These are phyloP conservation scores for Trichosanthes truncata DNA, from an alignment of 306 rosid genomes.

Conservation along the genomic window DNA sequence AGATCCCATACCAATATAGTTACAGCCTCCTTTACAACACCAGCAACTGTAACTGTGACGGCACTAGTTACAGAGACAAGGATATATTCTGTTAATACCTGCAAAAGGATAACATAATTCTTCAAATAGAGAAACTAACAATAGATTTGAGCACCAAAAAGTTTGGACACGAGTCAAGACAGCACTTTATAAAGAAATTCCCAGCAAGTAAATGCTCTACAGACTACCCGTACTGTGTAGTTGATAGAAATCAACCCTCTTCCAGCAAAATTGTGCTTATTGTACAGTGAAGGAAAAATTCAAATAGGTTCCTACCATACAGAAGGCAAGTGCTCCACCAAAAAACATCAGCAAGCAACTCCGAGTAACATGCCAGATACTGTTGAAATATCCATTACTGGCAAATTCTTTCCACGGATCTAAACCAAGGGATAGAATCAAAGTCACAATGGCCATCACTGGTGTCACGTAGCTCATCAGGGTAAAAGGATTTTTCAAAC, in stretches of 20 bases:
- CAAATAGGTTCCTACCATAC: slow-evolving; percentile 50
- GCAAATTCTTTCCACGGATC: slow-evolving; percentile 87
- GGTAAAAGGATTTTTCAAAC: slow-evolving; percentile 84
- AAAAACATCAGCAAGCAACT: slow-evolving; percentile 83
- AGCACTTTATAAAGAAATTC: not conserved
- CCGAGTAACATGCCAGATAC: slow-evolving; percentile 54
- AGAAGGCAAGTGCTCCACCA: slow-evolving; percentile 87
- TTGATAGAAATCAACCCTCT: not conserved
- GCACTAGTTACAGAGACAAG: slow-evolving; percentile 96
- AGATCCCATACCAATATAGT: slow-evolving; percentile 71
- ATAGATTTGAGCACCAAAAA: not conserved
- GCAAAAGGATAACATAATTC: slow-evolving; percentile 19
- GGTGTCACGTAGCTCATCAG: slow-evolving; percentile 94
- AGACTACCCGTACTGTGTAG: not conserved
- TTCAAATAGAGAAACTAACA: not conserved
- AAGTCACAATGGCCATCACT: slow-evolving; percentile 75
- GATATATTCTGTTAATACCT: slow-evolving; percentile 87
- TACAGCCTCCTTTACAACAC: slow-evolving; percentile 96
- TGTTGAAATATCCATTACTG: slow-evolving; percentile 60
- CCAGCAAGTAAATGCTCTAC: not conserved
- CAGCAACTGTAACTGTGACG: slow-evolving; percentile 91
- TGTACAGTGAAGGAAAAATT: slow-evolving; percentile 4
- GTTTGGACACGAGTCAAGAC: not conserved
- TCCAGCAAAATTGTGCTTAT: not conserved
- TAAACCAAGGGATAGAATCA: slow-evolving; percentile 58